Conservation (phyloP, 2,329 filamentous ascomycete species). For the Tolypocladium nubicola region DNA sequence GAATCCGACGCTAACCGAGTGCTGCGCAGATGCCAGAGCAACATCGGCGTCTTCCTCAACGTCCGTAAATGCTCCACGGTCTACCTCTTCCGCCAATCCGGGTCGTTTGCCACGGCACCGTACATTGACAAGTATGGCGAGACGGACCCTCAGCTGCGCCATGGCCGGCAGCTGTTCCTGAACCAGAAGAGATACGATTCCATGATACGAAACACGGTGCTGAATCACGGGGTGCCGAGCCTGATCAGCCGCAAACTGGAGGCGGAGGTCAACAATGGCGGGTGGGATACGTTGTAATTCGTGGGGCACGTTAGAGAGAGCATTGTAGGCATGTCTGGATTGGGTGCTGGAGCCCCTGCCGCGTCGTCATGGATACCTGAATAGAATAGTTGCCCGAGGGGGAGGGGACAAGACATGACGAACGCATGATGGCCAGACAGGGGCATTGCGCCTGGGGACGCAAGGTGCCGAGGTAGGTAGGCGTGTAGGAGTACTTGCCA, state of each 20-base stretch:
- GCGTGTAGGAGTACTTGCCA: background rate
- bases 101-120: conserved; percentile 77
- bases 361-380: background rate
- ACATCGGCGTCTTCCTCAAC: conserved; percentile 90
- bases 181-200: conserved; percentile 92
- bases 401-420: background rate
- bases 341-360: background rate
- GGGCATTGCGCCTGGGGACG: background rate
- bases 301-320: background rate
- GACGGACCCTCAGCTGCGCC: conserved; percentile 79
- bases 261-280: conserved; percentile 91
- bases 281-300: conserved; percentile 66
- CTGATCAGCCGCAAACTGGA: conserved; percentile 85
- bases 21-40: conserved; percentile 63
- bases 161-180: conserved; percentile 80
- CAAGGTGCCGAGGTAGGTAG: background rate
- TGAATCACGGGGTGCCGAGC: conserved; percentile 77
- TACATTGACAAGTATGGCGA: conserved; percentile 96
- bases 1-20: background rate
- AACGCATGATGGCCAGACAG: background rate
- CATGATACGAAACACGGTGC: conserved; percentile 74
- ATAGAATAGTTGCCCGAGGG: background rate
- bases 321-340: background rate
- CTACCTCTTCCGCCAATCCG: conserved; percentile 72
- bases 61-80: conserved; percentile 92